Base-by-base conservation (phyloP, 768 basidiomycete genomes). In the Butyriboletus loyo region DNA sequence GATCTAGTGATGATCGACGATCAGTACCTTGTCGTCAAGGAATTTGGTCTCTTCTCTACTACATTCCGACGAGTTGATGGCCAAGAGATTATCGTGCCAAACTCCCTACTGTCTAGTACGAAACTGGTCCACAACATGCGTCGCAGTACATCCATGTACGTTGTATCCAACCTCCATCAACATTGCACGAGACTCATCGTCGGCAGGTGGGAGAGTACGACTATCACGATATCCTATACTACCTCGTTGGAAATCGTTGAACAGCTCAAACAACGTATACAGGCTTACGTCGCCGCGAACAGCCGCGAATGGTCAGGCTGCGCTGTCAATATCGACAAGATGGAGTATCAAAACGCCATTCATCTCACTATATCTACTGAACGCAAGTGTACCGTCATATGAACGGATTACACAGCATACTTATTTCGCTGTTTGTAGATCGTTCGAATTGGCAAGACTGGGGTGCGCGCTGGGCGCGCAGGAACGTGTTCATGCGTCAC, bases 401-500 rank as follows among this genome's bases (percentile, higher is more conserved):
- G 32, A 15, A 27, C 30, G 21, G n/a, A 28, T 46, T 27, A 11
- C 6, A 6, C 28, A 28, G 32, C 7, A 25, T 25, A 22, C 55
- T 52, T 21, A 57, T 52, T 24, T 37, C 38, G 40, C 37, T 19
- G 15, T 34, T 44, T 52, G 41, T 51, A 87, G 86, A 90, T 69
- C 83, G 86, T 47, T 78, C 84, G 34, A 89, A 89, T 63, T 92
- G 89, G 89, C 89, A 91, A 64, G 87, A 91, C 63, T 92, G 89
- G 89, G 88, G 86, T 43, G 89, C 81, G 19, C 76, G 88, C 52
- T 89, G 86, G 88, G 74, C 73, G 8, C 83, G 88, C 41, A 83
- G 89, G 56, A 90, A 81, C 11, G 74, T 70, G 22, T 87, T 91
- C 67, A 90, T 91, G 89, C 80, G 84, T 35, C 68, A 85, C 59